Evolutionary conservation across 2,329 filamentous ascomycete species (phyloP).

Genomic region (Xylariomycetidae sp.): DNA sequence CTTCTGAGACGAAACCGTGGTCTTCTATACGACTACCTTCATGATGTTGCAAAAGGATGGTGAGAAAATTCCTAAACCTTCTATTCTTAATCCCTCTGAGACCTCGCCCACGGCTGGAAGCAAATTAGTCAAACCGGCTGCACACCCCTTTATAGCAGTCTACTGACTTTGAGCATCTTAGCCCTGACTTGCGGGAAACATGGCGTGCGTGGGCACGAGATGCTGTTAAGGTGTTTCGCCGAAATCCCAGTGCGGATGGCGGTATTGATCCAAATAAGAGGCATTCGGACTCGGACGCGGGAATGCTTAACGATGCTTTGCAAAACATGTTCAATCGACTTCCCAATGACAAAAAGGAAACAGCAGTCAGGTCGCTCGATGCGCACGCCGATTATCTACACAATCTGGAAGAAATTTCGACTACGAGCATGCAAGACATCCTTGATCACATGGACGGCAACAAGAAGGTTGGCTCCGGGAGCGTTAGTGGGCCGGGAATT

Average conservation of each 20-base stretch:
- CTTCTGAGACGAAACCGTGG: conserved; percentile 61
- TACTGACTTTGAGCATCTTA: too few species aligned
- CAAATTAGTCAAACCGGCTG: too few species aligned
- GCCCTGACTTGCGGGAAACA: conserved; percentile 55
- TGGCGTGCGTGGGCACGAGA: conserved; percentile 59
- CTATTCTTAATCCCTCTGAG: too few species aligned
- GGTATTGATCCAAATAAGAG: conserved; percentile 2
- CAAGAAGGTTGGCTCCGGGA: conserved; percentile 3
- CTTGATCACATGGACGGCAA: conserved; percentile 34
- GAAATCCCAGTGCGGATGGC: conserved; percentile 4
- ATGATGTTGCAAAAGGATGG: conserved; percentile 64
- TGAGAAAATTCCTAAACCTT: too few species aligned
- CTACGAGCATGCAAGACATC: conserved; percentile 50
- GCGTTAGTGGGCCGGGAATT: conserved; percentile 61
- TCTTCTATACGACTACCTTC: conserved; percentile 64
- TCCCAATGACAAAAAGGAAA: conserved; percentile 36
- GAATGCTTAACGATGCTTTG: conserved; percentile 36
- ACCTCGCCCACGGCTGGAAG: too few species aligned
- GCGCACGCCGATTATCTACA: conserved; percentile 57
- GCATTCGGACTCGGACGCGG: conserved; percentile 21
- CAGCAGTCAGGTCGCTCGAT: conserved; percentile 50
- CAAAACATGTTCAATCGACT: conserved; percentile 42
- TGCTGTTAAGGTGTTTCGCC: conserved; percentile 52
- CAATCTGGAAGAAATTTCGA: conserved; percentile 49
- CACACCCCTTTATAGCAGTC: too few species aligned